These are phyloP conservation scores for Fraxinus velutina DNA, from an alignment of 305 asterid species.

Conservation along the genomic window DNA sequence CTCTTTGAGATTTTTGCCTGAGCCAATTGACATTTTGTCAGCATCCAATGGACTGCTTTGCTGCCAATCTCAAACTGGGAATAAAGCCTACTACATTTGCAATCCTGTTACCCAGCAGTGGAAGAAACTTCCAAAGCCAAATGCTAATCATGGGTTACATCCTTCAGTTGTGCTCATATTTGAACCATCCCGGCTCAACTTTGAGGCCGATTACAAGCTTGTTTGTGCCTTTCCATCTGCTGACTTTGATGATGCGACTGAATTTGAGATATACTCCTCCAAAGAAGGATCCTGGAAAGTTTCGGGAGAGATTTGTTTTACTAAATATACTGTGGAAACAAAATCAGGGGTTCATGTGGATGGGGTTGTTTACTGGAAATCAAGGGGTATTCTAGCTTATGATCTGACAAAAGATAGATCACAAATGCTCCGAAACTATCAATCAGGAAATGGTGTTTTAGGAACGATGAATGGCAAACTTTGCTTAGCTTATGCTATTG, in stretches of 20 bases:
- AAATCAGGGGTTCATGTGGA: conserved; percentile 38
- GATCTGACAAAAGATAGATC: conserved; percentile 48
- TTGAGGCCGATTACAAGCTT: conserved; percentile 42
- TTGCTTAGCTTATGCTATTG: conserved; percentile 19
- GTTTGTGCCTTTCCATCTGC: conserved; percentile 43
- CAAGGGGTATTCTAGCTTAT: conserved; percentile 31
- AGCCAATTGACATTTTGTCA: conserved; percentile 42
- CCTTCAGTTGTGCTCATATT: conserved; percentile 35
- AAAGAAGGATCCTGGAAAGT: conserved; percentile 42
- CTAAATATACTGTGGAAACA: conserved; percentile 13
- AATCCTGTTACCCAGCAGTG: conserved; percentile 44
- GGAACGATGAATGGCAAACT: conserved; percentile 42
- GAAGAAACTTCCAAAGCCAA: conserved; percentile 48
- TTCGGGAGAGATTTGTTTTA: conserved; percentile 48
- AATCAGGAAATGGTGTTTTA: background rate
- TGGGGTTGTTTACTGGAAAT: conserved; percentile 41
- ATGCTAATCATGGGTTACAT: conserved; percentile 42
- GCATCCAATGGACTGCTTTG: conserved; percentile 54
- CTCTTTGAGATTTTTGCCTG: conserved; percentile 41
- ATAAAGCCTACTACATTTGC: conserved; percentile 44
- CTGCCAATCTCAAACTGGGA: conserved; percentile 38
- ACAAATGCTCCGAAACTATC: conserved; percentile 19
- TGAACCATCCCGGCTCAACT: conserved; percentile 46
- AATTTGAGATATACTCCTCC: conserved; percentile 52
- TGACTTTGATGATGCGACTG: conserved; percentile 53